Conservation (phyloP, 1,139 yeast genomes). For the Magnusiomyces tetraspermus region DNA sequence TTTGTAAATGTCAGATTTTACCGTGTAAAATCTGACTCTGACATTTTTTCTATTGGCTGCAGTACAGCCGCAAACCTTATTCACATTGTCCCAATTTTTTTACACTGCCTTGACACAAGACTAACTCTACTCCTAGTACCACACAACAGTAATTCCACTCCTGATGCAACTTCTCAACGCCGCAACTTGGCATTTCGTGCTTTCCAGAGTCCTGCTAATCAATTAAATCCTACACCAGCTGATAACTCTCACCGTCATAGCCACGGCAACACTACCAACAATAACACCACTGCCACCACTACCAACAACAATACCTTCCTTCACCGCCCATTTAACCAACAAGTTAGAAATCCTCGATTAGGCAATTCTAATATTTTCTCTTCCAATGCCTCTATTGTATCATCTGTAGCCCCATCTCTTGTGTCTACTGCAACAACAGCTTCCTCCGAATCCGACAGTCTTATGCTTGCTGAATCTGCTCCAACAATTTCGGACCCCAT, state of each 20-base stretch:
- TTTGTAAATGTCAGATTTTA: too few relatives aligned
- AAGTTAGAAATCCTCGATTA: background rate
- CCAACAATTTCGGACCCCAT: background rate
- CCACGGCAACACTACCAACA: background rate
- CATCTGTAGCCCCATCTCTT: background rate
- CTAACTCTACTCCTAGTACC: too few relatives aligned
- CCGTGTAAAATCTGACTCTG: background rate
- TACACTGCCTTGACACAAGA: too few relatives aligned
- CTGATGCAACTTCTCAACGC: background rate
- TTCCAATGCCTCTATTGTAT: background rate
- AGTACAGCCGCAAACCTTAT: background rate
- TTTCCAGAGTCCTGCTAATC: background rate
- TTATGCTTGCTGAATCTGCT: background rate
- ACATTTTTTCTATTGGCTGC: background rate
- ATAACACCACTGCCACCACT: too few relatives aligned
- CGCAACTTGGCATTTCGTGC: slow-evolving; percentile 1
- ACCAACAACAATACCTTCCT: too few relatives aligned
- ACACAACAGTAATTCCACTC: background rate
- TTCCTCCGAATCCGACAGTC: background rate
- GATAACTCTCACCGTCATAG: slow-evolving; percentile 7
- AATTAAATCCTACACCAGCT: background rate
- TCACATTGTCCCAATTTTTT: too few relatives aligned
- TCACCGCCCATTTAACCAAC: background rate
- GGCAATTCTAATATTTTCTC: background rate
- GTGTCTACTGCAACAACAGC: background rate